Evolutionary conservation across 805 yeast species (phyloP).

Genomic region (Yarrowia hollandica): DNA sequence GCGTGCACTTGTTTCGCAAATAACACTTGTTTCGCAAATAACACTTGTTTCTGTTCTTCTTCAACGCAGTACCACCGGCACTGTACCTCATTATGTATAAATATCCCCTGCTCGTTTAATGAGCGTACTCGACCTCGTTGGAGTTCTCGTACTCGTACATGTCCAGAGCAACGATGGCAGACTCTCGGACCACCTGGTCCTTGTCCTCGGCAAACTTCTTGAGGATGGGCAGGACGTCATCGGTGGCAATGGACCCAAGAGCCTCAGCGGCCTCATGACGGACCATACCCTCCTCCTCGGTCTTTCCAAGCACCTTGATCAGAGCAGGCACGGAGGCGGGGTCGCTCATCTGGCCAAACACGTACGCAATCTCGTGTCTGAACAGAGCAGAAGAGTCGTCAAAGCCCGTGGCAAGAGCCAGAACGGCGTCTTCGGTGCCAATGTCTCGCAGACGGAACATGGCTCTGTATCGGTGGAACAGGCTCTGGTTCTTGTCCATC

Average conservation of each 20-base stretch:
- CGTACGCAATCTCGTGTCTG: conserved; percentile 97
- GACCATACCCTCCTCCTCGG: conserved; percentile 92
- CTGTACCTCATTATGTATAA: background rate
- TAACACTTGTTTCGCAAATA: too few relatives aligned
- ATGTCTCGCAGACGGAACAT: conserved; percentile 97
- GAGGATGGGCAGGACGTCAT: conserved; percentile 88
- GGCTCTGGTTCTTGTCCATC: conserved; percentile 72
- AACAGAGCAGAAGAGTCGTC: conserved; percentile 88
- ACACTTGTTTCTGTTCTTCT: too few relatives aligned
- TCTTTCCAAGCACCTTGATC: conserved; percentile 74
- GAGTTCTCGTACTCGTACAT: conserved; percentile 96
- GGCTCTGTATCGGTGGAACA: conserved; percentile 95
- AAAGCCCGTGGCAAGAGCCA: conserved; percentile 89
- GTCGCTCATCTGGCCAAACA: conserved; percentile 94
- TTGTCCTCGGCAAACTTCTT: conserved; percentile 74
- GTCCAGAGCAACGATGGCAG: conserved; percentile 95
- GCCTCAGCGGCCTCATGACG: conserved; percentile 99
- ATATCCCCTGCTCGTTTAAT: background rate
- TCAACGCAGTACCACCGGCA: too few relatives aligned
- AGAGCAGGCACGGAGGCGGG: conserved; percentile 90
- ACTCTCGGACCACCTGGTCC: conserved; percentile 90
- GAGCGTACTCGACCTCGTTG: conserved; percentile 72
- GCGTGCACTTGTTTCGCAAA: too few relatives aligned
- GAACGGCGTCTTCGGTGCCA: conserved; percentile 88
- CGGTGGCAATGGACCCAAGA: conserved; percentile 93